Conservation (phyloP, 306 rosid species). For the Purshia tridentata region DNA sequence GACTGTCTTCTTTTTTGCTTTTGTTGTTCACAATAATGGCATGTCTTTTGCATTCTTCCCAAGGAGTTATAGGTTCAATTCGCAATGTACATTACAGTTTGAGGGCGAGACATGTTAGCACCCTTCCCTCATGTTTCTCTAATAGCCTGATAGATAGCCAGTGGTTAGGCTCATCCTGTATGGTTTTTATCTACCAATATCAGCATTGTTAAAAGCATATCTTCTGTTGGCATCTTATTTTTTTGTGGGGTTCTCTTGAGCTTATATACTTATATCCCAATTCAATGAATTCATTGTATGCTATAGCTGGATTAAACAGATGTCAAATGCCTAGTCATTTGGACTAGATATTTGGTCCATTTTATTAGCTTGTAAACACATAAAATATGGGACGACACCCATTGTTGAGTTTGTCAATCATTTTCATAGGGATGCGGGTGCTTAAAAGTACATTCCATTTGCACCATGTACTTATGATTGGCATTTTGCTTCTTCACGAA, state of each 20-base stretch:
- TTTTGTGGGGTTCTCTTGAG: constrained; percentile 10
- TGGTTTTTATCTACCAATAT: neutral
- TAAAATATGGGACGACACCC: constrained; percentile 1
- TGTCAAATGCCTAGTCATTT: constrained; percentile 11
- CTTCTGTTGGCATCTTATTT: neutral
- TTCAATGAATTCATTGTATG: constrained; percentile 1
- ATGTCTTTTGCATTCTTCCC: neutral
- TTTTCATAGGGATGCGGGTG: constrained; percentile 21
- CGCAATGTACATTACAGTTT: neutral
- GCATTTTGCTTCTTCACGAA: constrained; percentile 17
- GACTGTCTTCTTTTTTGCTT: neutral
- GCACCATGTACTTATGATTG: constrained; percentile 35
- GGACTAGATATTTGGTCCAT: neutral
- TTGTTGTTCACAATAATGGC: neutral
- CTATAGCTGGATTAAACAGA: constrained; percentile 21
- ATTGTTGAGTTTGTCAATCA: constrained; percentile 27
- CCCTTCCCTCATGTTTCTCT: neutral
- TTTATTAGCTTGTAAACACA: neutral
- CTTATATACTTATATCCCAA: neutral
- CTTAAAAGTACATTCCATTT: constrained; percentile 37
- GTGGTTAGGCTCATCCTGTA: neutral
- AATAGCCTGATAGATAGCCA: neutral
- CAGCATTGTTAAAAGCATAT: neutral
- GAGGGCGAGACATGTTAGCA: constrained; percentile 7
- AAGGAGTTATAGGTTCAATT: constrained; percentile 1